Conservation (phyloP, 306 rosid genomes). For the Begonia peltatifolia region DNA sequence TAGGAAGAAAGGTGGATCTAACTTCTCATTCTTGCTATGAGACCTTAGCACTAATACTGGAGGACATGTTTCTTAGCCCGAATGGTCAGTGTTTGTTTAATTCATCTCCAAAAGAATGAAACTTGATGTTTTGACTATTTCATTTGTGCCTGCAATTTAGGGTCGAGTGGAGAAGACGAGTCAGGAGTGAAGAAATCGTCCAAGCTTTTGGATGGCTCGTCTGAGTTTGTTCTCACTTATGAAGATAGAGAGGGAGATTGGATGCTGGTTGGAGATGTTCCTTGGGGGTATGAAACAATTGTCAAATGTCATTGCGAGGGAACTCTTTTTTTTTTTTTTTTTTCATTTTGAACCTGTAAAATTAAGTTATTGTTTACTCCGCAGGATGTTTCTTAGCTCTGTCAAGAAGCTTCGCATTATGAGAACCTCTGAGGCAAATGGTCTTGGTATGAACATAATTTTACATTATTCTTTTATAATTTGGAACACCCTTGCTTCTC, state of each 20-base stretch:
- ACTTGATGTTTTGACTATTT: not conserved
- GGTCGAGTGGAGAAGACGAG: slow-evolving; percentile 21
- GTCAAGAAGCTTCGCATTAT: slow-evolving; percentile 69
- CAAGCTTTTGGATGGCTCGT: slow-evolving; percentile 50
- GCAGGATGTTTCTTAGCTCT: slow-evolving; percentile 51
- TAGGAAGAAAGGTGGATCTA: slow-evolving; percentile 56
- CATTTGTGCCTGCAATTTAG: not conserved
- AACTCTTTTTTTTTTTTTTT: too few species aligned
- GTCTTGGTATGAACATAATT: slow-evolving; percentile 28
- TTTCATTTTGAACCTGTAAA: not conserved
- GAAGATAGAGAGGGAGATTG: slow-evolving; percentile 67
- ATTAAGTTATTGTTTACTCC: not conserved
- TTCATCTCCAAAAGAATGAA: not conserved
- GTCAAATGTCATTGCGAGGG: too few species aligned
- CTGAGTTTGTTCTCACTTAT: slow-evolving; percentile 63
- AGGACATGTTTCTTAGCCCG: slow-evolving; percentile 49
- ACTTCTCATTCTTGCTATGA: slow-evolving; percentile 56
- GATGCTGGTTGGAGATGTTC: slow-evolving; percentile 78
- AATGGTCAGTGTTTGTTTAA: slow-evolving; percentile 1
- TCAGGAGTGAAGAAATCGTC: slow-evolving; percentile 21
- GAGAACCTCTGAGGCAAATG: slow-evolving; percentile 60
- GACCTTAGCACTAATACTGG: slow-evolving; percentile 41
- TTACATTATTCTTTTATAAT: too few species aligned
- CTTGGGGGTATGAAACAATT: slow-evolving; percentile 37
- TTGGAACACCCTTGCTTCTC: too few species aligned